Evolutionary conservation across 768 basidiomycete species (phyloP).

Genomic region (Tylopilus plumbeoviolaceoides): DNA sequence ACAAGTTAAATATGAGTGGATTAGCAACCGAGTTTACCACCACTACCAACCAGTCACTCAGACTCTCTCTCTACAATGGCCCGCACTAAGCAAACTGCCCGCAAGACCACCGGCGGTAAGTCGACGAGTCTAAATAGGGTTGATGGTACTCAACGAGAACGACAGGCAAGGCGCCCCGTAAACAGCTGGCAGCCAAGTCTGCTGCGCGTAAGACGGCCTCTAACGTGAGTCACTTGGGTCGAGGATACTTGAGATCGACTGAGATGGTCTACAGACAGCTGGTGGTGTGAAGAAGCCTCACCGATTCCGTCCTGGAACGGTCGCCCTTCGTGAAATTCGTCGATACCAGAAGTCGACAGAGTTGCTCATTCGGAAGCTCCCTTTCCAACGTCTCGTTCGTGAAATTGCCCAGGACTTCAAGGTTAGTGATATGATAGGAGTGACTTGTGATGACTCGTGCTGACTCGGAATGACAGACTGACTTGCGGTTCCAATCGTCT

Average conservation of each 20-base stretch:
- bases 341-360: slow-evolving; percentile 89
- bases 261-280: slow-evolving; percentile 34
- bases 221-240: slow-evolving; percentile 29
- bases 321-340: slow-evolving; percentile 86
- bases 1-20: too few relatives aligned
- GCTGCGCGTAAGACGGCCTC: slow-evolving; percentile 52
- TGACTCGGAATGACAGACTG: too few relatives aligned
- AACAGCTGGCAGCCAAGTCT: slow-evolving; percentile 67
- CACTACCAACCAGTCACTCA: not conserved
- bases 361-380: slow-evolving; percentile 81
- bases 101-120: slow-evolving; percentile 73
- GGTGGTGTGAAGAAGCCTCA: slow-evolving; percentile 95
- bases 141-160: not conserved
- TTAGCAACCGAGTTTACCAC: not conserved
- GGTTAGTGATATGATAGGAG: slow-evolving; percentile 35
- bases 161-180: slow-evolving; percentile 64
- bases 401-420: slow-evolving; percentile 93
- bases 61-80: slow-evolving; percentile 46
- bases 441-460: too few relatives aligned
- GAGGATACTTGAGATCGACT: too few relatives aligned
- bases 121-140: not conserved
- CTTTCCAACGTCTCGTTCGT: slow-evolving; percentile 62
- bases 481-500: too few relatives aligned
- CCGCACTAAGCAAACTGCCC: slow-evolving; percentile 73
- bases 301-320: slow-evolving; percentile 33